Conservation (phyloP, 495 filamentous ascomycete genomes). For the Amniculicola lignicola region DNA sequence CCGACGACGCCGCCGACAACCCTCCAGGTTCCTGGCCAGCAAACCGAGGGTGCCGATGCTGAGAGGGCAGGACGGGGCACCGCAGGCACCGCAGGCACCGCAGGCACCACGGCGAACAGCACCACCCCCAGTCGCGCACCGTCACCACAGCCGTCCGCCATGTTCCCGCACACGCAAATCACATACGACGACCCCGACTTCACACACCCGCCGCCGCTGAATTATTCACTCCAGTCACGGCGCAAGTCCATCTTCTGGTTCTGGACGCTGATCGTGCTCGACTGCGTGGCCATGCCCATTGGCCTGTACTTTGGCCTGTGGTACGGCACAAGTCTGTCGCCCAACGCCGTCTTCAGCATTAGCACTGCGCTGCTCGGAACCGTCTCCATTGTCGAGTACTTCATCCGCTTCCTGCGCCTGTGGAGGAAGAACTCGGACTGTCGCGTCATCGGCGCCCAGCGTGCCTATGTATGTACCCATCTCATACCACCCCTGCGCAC, state of each 20-base stretch:
- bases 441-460: slow-evolving; percentile 52
- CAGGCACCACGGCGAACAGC: neutral
- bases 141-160: slow-evolving; percentile 7
- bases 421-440: slow-evolving; percentile 50
- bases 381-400: slow-evolving; percentile 60
- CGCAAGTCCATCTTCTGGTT: slow-evolving; percentile 57
- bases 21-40: slow-evolving; percentile 15
- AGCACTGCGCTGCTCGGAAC: slow-evolving; percentile 56
- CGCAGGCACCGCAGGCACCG: neutral
- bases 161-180: slow-evolving; percentile 31
- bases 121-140: slow-evolving; percentile 10
- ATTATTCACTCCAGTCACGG: slow-evolving; percentile 54
- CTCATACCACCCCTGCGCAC: neutral
- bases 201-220: slow-evolving; percentile 51
- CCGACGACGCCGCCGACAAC: neutral
- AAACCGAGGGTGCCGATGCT: neutral
- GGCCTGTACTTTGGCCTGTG: slow-evolving; percentile 57
- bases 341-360: slow-evolving; percentile 59
- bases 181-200: slow-evolving; percentile 36
- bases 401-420: slow-evolving; percentile 41
- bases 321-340: slow-evolving; percentile 54
- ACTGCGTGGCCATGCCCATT: slow-evolving; percentile 54
- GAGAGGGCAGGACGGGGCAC: neutral
- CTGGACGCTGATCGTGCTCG: slow-evolving; percentile 56
- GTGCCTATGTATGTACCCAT: slow-evolving; percentile 43